Base-by-base conservation (phyloP, 495 filamentous ascomycete genomes). In the Neurospora sp. region DNA sequence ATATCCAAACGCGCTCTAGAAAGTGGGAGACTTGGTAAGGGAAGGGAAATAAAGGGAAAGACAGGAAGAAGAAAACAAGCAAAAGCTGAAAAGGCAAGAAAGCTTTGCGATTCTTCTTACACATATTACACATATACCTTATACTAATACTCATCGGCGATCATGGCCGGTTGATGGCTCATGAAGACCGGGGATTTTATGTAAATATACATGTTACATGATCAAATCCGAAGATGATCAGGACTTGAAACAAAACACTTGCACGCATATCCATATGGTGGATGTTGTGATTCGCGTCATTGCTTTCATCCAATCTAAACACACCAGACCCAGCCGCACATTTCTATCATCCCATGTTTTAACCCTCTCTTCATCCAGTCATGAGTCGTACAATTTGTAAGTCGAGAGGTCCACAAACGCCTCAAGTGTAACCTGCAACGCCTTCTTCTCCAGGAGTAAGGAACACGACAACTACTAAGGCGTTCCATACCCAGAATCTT, bases 401-500 rank as follows among this genome's bases (percentile, higher is more conserved):
- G 45, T 53, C 45, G 9, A 53, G n/a, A 53, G 45, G 45, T 53
- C 20, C 53, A 31, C 27, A 35, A 35, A 61, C 27, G 22, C 14
- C 27, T 61, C 8, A 35, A 61, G 22, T 53, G 27, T 18, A n/a
- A 41, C 39, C 39, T n/a, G 40, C 40, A 16, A 41, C 12, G 40
- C 40, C 40, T 41, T 16, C 40, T 41, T 16, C 40, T 41, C 39
- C 18, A 8, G 12, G 7, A 20, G 18, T 69, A 0, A n/a, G 8
- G 14, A 14, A 8, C 31, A 38, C 37, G 35, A 16, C 31, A 22
- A 37, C 59, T 35, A 68, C 20, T 59, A 75, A 9, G 75, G 74
- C 4, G 75, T 76, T 0, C 78, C 80, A 65, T 82, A 83, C 12
- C 80, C 81, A 3, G 81, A 82, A 61, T 83, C 81, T 6, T 48